Base-by-base conservation (phyloP, 371 early-diverging fungal species). In the Saksenaea oblongispora region DNA sequence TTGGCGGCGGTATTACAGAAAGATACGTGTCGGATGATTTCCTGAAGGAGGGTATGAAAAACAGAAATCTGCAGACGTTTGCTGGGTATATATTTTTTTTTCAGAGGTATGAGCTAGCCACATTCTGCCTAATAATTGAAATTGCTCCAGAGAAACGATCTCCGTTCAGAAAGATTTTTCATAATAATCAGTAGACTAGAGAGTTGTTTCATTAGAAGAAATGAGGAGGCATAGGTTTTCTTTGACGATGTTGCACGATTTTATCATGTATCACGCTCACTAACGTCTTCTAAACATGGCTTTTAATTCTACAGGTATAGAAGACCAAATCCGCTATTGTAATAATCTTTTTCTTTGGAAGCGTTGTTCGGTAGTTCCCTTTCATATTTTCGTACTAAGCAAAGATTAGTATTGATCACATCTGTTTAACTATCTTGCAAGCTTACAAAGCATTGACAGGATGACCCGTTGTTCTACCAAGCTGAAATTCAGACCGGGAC, bases 401-500 rank as follows among this genome's bases (percentile, higher is more conserved):
- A 24, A 5, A 27, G 9, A 28, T 27, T 35, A 51, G 17, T n/a
- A n/a, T n/a, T n/a, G n/a, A 18, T 35, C 0, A 42, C 9, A 15
- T 5, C 5, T 41, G 15, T n/a, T 11, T 11, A 18, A 14, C 9
- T 4, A 11, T 5, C 22, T 5, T 47, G 4, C 17, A n/a, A 8
- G 58, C 66, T 66, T 58, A 66, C 66, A 53, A 14, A 84, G 65
- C 70, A 79, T 65, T 13, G 72, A 60, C 35, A 79, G 61, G 1
- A 78, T 41, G 10, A 85, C 67, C n/a, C 80, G 77, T 65, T 80
- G 82, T 36, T 80, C 78, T 9, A 74, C 63, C 54, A 85, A 51
- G 3, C 74, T 69, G 64, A 85, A 83, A 51, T 82, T 73, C 67
- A 72, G 66, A 34, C 83, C 85, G 22, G 79, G 70, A 64, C 85